Conservation (phyloP, 805 yeast genomes). For the Isabelozyma heimii region DNA sequence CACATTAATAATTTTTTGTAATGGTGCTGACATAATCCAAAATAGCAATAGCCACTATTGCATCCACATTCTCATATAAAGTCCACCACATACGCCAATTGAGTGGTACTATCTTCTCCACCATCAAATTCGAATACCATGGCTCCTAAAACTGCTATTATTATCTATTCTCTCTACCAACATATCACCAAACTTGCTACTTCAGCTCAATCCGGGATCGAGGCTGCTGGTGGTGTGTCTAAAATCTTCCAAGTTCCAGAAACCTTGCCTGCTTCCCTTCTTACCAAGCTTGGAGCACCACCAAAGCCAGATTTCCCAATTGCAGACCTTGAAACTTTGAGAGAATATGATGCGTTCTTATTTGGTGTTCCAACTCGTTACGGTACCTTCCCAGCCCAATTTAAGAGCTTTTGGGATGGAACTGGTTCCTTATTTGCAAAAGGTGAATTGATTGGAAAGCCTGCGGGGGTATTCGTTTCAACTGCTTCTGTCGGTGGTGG, state of each 20-base stretch:
- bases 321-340: constrained; percentile 56
- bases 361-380: constrained; percentile 82
- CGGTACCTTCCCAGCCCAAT: constrained; percentile 77
- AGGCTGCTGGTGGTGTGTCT: constrained; percentile 59
- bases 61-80: neutral
- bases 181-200: constrained; percentile 65
- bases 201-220: constrained; percentile 60
- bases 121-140: neutral
- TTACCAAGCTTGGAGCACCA: constrained; percentile 14
- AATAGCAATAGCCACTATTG: neutral
- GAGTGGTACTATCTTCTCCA: too few species aligned
- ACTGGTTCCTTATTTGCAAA: constrained; percentile 77
- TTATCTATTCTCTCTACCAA: constrained; percentile 66
- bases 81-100: too few species aligned
- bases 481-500: constrained; percentile 81
- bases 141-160: constrained; percentile 27
- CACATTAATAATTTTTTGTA: neutral
- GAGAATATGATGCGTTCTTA: constrained; percentile 67
- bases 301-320: constrained; percentile 44
- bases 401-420: constrained; percentile 73
- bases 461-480: constrained; percentile 69
- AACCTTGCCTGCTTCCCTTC: constrained; percentile 16
- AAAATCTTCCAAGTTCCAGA: constrained; percentile 56
- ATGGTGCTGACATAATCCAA: neutral
- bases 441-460: constrained; percentile 70